phyloP scores from a whole-genome alignment of 1,139 yeast genomes.

The Scheffersomyces cryptocercus region DNA sequence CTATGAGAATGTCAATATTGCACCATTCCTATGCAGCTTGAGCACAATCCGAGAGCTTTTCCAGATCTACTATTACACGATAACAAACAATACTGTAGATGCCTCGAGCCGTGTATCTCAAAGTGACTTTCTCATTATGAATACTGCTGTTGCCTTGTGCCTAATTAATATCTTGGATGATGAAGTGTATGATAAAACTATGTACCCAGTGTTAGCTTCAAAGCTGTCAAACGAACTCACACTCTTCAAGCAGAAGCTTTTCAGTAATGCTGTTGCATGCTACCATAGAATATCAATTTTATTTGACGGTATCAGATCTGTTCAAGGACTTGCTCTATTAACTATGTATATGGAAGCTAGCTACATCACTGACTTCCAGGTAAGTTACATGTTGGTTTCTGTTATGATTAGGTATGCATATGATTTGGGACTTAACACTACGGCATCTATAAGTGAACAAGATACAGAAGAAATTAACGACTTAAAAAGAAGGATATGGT shows the following conservation, averaged over 20 bases:
- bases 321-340: constrained; percentile 26
- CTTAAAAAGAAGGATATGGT: constrained; percentile 19
- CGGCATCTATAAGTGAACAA: constrained; percentile 9
- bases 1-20: constrained; percentile 5
- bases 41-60: constrained; percentile 6
- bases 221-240: constrained; percentile 1
- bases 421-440: constrained; percentile 20
- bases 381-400: constrained; percentile 20
- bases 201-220: constrained; percentile 4
- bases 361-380: constrained; percentile 23
- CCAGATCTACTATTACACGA: constrained; percentile 7
- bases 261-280: constrained; percentile 18
- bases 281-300: constrained; percentile 20
- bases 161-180: constrained; percentile 2
- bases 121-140: constrained; percentile 19
- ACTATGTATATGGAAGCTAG: constrained; percentile 22
- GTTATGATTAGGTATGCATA: constrained; percentile 22
- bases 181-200: background rate
- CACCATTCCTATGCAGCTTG: constrained; percentile 5
- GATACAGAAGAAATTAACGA: constrained; percentile 10
- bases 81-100: no score
- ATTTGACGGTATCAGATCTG: constrained; percentile 21
- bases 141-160: constrained; percentile 14
- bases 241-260: constrained; percentile 10
- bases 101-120: background rate